Conservation (phyloP, 176 grass and related monocot species). For the Oryza punctata region DNA sequence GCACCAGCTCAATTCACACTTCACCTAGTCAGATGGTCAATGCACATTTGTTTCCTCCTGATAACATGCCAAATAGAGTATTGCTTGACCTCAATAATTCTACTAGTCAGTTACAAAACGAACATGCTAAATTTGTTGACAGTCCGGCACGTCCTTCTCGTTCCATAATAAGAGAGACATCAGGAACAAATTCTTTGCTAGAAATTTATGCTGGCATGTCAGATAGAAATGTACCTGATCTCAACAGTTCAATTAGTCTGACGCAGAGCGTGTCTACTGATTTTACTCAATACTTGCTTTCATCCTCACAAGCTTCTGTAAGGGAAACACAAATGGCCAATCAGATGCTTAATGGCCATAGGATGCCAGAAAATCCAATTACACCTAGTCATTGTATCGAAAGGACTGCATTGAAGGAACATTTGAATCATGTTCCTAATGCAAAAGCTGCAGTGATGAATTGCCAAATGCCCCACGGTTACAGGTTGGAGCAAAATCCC, state of each 20-base stretch:
- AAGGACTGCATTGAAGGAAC: slow-evolving; percentile 27
- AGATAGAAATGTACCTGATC: slow-evolving; percentile 31
- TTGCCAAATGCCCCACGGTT: slow-evolving; percentile 32
- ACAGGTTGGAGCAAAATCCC: slow-evolving; percentile 34
- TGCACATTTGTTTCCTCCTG: slow-evolving; percentile 16
- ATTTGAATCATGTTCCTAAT: slow-evolving; percentile 23
- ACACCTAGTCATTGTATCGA: slow-evolving; percentile 38
- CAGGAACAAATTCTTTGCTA: slow-evolving; percentile 34
- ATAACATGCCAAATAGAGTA: slow-evolving; percentile 32
- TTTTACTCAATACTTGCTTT: slow-evolving; percentile 37
- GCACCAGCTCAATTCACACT: slow-evolving; percentile 7
- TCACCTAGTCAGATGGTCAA: slow-evolving; percentile 19
- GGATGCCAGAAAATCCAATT: slow-evolving; percentile 33
- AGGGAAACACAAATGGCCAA: slow-evolving; percentile 21
- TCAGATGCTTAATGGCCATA: slow-evolving; percentile 32
- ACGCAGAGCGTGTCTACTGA: slow-evolving; percentile 32
- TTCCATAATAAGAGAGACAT: slow-evolving; percentile 23
- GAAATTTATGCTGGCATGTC: slow-evolving; percentile 11
- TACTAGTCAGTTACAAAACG: slow-evolving; percentile 28
- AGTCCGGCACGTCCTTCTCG: slow-evolving; percentile 10
- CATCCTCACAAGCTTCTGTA: slow-evolving; percentile 33
- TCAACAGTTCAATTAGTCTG: slow-evolving; percentile 30
- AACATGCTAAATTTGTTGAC: slow-evolving; percentile 24
- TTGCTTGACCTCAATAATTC: slow-evolving; percentile 60
- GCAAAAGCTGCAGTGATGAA: slow-evolving; percentile 9